Evolutionary conservation across 2,329 filamentous ascomycete species (phyloP), one percentile per base, ranked within the genome.

Genomic region (Ceratocystis smalleyi): DNA sequence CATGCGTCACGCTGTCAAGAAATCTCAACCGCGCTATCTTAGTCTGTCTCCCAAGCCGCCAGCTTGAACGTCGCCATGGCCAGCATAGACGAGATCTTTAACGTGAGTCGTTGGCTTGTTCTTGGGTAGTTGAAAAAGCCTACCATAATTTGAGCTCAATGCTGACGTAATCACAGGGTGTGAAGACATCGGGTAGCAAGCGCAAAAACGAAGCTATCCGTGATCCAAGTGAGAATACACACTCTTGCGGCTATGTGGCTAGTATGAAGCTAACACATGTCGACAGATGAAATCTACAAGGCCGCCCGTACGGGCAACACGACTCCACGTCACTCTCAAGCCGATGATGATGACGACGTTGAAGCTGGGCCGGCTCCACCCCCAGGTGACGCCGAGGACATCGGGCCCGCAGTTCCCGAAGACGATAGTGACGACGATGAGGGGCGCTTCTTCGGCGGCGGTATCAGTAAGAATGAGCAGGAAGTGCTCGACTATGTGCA

Each of bases 371-470:
- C 79, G 1, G 78, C 82, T 15, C 17, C 32, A 15, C 54, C 75
- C 81, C 30, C 43, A 15, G 78, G 81, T 65, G 78, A 76, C 43
- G 82, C 82, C 59, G 80, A 81, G 61, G 73, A 76, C 69, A 76
- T 76, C 66, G 77, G 77, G 17, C 77, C 77, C 35, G 70, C 74
- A 2, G 68, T 73, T 27, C 77, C 79, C 0, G 81, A 81, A 10
- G 76, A 77, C 7, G 54, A 57, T 19, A 72, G 72, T 10, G 71
- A 71, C 2, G 72, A 68, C 19, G 90, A 96, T 63, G 94, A 95
- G 68, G 94, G 92, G 0, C 86, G 94, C 10, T 99, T 99, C 77
- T 99, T 96, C 70, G 94, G 92, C 54, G 89, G 91, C 63, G 94
- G 94, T 43, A 87, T 99, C 70, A 89, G 87, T 30, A 81, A 85